phyloP scores from a whole-genome alignment of 768 basidiomycete species.

The Boletus fagicola region DNA sequence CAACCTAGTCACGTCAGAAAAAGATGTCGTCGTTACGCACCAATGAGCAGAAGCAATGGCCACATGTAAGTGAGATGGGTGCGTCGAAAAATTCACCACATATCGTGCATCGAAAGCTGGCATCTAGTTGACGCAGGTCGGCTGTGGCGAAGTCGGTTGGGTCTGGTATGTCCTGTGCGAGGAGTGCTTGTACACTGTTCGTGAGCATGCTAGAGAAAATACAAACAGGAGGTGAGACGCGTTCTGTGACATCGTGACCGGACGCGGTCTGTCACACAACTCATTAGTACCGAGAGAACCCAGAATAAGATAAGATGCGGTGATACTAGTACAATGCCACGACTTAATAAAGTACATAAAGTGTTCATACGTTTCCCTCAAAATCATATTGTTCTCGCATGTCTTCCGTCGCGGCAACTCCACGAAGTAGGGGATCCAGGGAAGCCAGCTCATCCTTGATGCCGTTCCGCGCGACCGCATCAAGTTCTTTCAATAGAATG shows the following conservation, averaged over 20 bases:
- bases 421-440: slow-evolving; percentile 73
- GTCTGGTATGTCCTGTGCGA: slow-evolving; percentile 47
- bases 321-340: slow-evolving; percentile 28
- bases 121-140: slow-evolving; percentile 62
- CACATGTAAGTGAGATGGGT: slow-evolving; percentile 72
- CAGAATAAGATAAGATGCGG: slow-evolving; percentile 9
- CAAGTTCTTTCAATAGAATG: slow-evolving; percentile 77
- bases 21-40: slow-evolving; percentile 40
- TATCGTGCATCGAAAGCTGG: slow-evolving; percentile 68
- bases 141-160: slow-evolving; percentile 69
- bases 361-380: slow-evolving; percentile 37
- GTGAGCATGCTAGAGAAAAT: slow-evolving; percentile 19
- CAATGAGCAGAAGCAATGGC: slow-evolving; percentile 79
- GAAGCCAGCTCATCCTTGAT: slow-evolving; percentile 84
- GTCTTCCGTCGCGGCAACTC: slow-evolving; percentile 43
- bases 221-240: slow-evolving; percentile 7
- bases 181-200: slow-evolving; percentile 30
- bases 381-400: slow-evolving; percentile 43
- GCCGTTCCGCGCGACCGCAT: slow-evolving; percentile 72
- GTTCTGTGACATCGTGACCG: slow-evolving; percentile 24
- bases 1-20: slow-evolving; percentile 4
- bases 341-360: slow-evolving; percentile 5
- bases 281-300: background rate
- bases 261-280: slow-evolving; percentile 23
- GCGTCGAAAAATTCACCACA: slow-evolving; percentile 72